Evolutionary conservation across 2,329 filamentous ascomycete genomes (phyloP), one percentile per base, ranked within the genome.

Genomic region (Endocalyx cinctus): DNA sequence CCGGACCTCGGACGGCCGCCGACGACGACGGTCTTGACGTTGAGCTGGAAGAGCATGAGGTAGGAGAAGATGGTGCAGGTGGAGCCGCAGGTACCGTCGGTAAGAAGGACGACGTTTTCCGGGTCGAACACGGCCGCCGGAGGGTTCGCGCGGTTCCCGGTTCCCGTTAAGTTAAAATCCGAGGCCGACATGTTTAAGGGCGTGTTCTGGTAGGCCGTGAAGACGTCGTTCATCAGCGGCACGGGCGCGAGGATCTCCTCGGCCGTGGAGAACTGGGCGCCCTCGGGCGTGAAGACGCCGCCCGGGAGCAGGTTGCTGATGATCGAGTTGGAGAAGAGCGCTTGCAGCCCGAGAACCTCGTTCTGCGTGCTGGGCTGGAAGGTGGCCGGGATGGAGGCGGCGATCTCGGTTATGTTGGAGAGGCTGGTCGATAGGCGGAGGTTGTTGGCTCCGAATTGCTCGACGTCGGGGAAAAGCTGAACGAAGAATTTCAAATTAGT

Each of bases 21-120:
- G 18, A 70, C 55, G 4, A 60, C 62, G n/a, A 69, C 63, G 2
- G 66, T 67, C 45, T 65, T 66, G 12, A 74, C 60, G 32, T 64
- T 64, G 23, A 59, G 62, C 43, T 73, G 63, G 14, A 65, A 57
- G 29, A 67, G 67, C 60, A 77, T 64, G 27, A 76, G 58, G 41
- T 77, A 73, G 2, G 62, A 60, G 48, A 78, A 75, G 23, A 74
- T 64, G 11, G 70, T 66, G 51, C 73, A 78, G 2, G 72, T 71
- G 1, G 69, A 73, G 12, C 66, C 67, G 45, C 73, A 78, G 34
- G 68, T 67, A 19, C 71, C 72, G 42, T 77, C 72, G 1, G 67
- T 69, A 14, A 75, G 64, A 22, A 77, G 52, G 18, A 75, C 62
- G 14, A 77, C 63, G 46, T 78, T 64, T 34, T 74, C 66, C 0